phyloP scores from a whole-genome alignment of 1,284 basidiomycete genomes.

The Cystobasidium pallidum region DNA sequence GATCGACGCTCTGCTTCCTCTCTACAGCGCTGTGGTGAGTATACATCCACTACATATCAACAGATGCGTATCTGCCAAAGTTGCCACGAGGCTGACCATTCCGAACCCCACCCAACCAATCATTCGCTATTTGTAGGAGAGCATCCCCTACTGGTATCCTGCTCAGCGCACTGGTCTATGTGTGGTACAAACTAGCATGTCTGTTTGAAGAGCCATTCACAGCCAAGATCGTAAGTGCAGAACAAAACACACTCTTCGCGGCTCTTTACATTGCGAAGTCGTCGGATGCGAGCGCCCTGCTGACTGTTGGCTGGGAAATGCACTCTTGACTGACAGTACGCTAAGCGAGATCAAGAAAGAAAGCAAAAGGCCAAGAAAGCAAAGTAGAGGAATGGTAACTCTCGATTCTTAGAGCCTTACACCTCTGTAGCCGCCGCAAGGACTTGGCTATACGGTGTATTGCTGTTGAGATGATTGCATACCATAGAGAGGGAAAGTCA shows the following conservation, averaged over 20 bases:
- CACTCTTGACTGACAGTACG: slow-evolving; percentile 22
- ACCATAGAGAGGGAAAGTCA: background rate
- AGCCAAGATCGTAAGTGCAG: slow-evolving; percentile 55
- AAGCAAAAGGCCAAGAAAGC: slow-evolving; percentile 23
- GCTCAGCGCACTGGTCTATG: slow-evolving; percentile 74
- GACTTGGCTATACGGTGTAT: no score
- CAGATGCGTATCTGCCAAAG: no score
- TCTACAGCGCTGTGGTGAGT: slow-evolving; percentile 74
- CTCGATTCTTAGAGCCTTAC: no score
- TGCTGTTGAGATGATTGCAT: no score
- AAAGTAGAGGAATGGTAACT: background rate
- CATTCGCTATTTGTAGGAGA: slow-evolving; percentile 63
- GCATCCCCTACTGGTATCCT: slow-evolving; percentile 77
- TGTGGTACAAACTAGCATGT: slow-evolving; percentile 80
- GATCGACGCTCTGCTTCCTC: slow-evolving; percentile 82
- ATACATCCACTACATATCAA: no score
- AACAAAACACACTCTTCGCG: background rate
- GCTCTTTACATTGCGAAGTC: no score
- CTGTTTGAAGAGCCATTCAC: slow-evolving; percentile 71
- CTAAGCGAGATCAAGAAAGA: slow-evolving; percentile 33
- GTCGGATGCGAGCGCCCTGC: no score
- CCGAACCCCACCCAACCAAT: background rate
- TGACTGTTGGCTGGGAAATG: no score
- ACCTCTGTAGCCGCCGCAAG: no score
- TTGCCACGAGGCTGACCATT: background rate